A percentile compares a stretch with the other conserved stretches of the same genome.
phyloP scores from a whole-genome alignment of 148 eudicot species.

The Vaccinium vitisidaea region DNA sequence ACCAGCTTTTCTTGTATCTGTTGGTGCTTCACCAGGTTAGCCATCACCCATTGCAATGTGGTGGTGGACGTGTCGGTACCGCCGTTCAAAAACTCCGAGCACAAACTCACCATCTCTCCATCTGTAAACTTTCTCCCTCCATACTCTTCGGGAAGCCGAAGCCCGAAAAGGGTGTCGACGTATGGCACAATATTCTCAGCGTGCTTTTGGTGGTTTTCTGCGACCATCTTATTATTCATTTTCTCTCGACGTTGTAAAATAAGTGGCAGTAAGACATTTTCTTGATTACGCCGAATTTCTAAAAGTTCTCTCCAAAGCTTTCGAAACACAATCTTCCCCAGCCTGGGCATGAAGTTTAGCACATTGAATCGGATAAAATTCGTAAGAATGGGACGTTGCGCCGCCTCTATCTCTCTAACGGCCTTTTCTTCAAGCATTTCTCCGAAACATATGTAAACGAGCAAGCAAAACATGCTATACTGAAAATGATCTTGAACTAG shows the following conservation, averaged over 20 bases:
- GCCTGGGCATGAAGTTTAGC: conserved; percentile 26
- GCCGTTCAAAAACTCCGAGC: conserved; percentile 5
- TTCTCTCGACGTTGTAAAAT: conserved; percentile 19
- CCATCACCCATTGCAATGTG: conserved; percentile 7
- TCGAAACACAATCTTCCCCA: conserved; percentile 26
- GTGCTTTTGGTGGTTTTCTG: neutral
- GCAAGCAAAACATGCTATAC: conserved; percentile 27
- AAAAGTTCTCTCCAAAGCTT: conserved; percentile 27
- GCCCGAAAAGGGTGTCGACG: conserved; percentile 20
- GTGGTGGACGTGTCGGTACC: neutral
- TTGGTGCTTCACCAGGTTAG: conserved; percentile 5
- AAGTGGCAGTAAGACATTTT: conserved; percentile 25
- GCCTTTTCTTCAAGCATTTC: conserved; percentile 21
- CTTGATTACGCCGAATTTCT: conserved; percentile 17
- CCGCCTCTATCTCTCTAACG: conserved; percentile 23
- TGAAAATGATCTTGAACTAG: conserved; percentile 28
- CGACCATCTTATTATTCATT: neutral
- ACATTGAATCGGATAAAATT: conserved; percentile 23
- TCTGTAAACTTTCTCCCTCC: conserved; percentile 1
- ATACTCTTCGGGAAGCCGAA: conserved; percentile 6
- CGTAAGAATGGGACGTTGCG: conserved; percentile 18
- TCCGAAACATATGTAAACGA: conserved; percentile 31
- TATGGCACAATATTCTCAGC: conserved; percentile 5
- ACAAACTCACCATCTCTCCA: conserved; percentile 1
- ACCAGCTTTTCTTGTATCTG: neutral